Evolutionary conservation across 2,329 filamentous ascomycete species (phyloP).

Genomic region (Neonectria magnoliae): DNA sequence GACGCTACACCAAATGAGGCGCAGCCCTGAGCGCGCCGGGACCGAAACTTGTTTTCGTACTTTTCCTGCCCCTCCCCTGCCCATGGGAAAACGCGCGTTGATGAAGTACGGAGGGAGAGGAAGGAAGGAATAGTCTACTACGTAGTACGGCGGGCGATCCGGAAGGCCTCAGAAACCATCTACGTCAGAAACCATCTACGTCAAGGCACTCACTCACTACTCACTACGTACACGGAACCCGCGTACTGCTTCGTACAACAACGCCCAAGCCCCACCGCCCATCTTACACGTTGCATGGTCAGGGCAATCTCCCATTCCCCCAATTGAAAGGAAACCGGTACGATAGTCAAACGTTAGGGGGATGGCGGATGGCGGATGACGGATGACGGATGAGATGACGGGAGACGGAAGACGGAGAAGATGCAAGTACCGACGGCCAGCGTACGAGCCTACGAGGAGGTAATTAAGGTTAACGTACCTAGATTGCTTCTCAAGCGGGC

Average conservation of each 20-base stretch:
- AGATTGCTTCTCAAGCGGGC: neutral
- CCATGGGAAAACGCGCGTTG: neutral
- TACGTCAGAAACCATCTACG: neutral
- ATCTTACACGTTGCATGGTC: neutral
- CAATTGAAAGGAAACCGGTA: neutral
- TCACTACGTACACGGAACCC: neutral
- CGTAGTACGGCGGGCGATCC: neutral
- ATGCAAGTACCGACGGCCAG: neutral
- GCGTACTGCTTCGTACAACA: neutral
- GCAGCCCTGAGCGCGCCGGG: neutral
- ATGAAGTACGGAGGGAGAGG: neutral
- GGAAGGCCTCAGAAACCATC: neutral
- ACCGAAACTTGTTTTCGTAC: conserved; percentile 2
- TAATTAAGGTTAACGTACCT: neutral
- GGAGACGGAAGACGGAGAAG: neutral
- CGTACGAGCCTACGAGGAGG: too few species aligned
- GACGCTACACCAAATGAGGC: neutral
- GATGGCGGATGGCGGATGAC: neutral
- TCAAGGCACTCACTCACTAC: too few species aligned
- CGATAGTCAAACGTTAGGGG: too few species aligned
- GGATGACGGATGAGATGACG: neutral
- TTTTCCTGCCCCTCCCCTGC: neutral
- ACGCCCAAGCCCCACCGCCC: neutral
- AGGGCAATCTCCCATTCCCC: neutral
- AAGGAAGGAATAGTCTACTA: neutral